A percentile compares a stretch with the other conserved stretches of the same genome.
Conservation (phyloP, 2,329 filamentous ascomycete genomes). For the Fusarium albidum region DNA sequence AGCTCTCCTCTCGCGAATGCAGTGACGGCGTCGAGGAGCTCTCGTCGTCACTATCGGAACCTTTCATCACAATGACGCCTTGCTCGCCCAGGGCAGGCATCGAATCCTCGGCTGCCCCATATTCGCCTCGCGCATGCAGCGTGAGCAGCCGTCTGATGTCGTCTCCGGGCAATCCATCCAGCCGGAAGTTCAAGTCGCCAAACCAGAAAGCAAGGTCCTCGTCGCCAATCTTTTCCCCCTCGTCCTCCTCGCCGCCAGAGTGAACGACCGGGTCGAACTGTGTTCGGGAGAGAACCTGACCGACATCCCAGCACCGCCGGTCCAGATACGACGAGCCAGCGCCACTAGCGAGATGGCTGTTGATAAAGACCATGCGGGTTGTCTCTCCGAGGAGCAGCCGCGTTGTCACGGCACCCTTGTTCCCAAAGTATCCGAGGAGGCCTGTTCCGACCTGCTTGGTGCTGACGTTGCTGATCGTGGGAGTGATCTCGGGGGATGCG, state of each 20-base stretch:
- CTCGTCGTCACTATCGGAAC: constrained; percentile 57
- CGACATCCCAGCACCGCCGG: constrained; percentile 87
- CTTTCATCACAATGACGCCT: constrained; percentile 57
- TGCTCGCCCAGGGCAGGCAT: constrained; percentile 54
- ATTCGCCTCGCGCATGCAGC: constrained; percentile 82
- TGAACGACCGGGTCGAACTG: constrained; percentile 79
- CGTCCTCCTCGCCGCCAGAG: constrained; percentile 70
- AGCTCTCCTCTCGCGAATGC: constrained; percentile 46
- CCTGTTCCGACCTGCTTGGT: constrained; percentile 88
- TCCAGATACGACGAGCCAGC: constrained; percentile 80
- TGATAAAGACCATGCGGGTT: constrained; percentile 87
- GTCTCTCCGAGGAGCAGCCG: constrained; percentile 89
- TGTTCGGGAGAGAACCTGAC: constrained; percentile 78
- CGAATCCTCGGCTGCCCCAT: constrained; percentile 62
- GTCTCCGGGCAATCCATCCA: constrained; percentile 87
- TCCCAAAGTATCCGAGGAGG: constrained; percentile 90
- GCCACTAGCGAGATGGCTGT: constrained; percentile 90
- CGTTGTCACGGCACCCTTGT: constrained; percentile 89
- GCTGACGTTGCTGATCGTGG: constrained; percentile 82
- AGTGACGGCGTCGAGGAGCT: constrained; percentile 46
- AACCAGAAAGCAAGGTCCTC: constrained; percentile 98
- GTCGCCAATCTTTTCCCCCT: constrained; percentile 77
- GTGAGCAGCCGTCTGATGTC: constrained; percentile 87
- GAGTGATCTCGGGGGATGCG: constrained; percentile 77
- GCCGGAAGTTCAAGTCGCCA: constrained; percentile 92